phyloP scores from a whole-genome alignment of 225 moss, liverwort and hornwort species.

The Takakia lepidozioides region DNA sequence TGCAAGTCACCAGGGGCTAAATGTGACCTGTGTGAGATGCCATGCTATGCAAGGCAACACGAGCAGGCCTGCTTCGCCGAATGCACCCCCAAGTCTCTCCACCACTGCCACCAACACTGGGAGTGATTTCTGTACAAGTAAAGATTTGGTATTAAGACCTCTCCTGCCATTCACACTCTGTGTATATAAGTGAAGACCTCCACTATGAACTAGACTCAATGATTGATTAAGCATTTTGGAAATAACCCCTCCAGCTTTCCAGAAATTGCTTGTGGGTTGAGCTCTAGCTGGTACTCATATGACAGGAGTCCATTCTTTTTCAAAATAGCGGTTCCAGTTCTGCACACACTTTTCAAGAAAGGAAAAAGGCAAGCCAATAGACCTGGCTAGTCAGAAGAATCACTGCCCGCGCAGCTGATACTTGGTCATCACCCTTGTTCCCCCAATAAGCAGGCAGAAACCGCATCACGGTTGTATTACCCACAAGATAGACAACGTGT shows the following conservation, averaged over 20 bases:
- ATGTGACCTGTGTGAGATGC: conserved; percentile 68
- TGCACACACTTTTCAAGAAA: not conserved
- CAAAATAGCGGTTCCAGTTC: not conserved
- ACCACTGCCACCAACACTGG: conserved; percentile 75
- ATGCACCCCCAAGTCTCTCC: conserved; percentile 54
- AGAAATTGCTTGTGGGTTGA: too few relatives aligned
- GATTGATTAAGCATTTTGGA: too few relatives aligned
- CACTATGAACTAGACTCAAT: too few relatives aligned
- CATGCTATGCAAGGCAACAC: conserved; percentile 80
- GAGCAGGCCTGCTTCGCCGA: conserved; percentile 75
- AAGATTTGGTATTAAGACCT: too few relatives aligned
- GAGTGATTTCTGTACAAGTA: conserved; percentile 94
- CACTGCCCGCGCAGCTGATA: conserved; percentile 69
- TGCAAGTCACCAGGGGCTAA: not conserved
- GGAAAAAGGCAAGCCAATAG: not conserved
- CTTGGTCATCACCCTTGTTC: conserved; percentile 36
- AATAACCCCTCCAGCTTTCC: too few relatives aligned
- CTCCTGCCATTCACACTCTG: too few relatives aligned
- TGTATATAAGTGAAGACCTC: too few relatives aligned
- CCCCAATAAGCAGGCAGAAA: conserved; percentile 45
- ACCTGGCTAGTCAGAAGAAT: conserved; percentile 84
- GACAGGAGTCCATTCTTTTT: too few relatives aligned
- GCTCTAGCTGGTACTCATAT: too few relatives aligned
- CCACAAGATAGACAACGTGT: conserved; percentile 46
- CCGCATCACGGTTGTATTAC: conserved; percentile 46